Conservation (phyloP, 257 asterid genomes). For the Capsicum rhomboideum region DNA sequence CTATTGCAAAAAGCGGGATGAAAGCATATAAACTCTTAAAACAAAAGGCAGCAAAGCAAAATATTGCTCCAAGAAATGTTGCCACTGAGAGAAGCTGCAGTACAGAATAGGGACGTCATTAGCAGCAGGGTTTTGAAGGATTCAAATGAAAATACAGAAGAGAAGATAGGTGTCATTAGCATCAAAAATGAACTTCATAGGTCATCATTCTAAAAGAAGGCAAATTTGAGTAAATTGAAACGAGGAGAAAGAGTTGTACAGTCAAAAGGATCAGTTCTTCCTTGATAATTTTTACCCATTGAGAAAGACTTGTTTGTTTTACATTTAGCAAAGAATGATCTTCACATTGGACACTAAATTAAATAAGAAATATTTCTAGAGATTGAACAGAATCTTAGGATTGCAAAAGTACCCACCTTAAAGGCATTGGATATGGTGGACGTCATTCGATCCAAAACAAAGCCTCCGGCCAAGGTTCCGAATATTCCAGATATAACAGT, state of each 20-base stretch:
- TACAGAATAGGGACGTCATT: neutral
- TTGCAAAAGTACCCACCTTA: slow-evolving; percentile 40
- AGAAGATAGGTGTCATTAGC: neutral
- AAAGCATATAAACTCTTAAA: slow-evolving; percentile 55
- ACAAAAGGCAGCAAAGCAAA: slow-evolving; percentile 82
- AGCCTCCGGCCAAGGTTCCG: slow-evolving; percentile 93
- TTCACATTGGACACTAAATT: neutral
- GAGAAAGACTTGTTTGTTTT: neutral
- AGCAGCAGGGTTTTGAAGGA: slow-evolving; percentile 1
- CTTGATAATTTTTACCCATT: neutral
- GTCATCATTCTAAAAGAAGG: neutral
- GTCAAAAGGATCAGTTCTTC: neutral
- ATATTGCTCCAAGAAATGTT: slow-evolving; percentile 55
- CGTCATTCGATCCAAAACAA: slow-evolving; percentile 55
- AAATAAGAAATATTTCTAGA: neutral
- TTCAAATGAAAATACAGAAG: neutral
- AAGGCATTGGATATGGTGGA: slow-evolving; percentile 85
- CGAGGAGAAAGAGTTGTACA: neutral
- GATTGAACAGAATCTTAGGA: neutral
- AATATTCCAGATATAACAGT: slow-evolving; percentile 74
- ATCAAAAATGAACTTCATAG: neutral
- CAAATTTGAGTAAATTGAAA: neutral
- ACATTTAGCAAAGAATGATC: neutral
- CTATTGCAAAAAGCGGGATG: slow-evolving; percentile 60
- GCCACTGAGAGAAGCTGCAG: slow-evolving; percentile 72